A percentile compares a stretch with the other conserved stretches of the same genome.
These are phyloP conservation scores for Podospora anserina DNA, from an alignment of 495 filamentous ascomycete genomes.

Conservation along the genomic window DNA sequence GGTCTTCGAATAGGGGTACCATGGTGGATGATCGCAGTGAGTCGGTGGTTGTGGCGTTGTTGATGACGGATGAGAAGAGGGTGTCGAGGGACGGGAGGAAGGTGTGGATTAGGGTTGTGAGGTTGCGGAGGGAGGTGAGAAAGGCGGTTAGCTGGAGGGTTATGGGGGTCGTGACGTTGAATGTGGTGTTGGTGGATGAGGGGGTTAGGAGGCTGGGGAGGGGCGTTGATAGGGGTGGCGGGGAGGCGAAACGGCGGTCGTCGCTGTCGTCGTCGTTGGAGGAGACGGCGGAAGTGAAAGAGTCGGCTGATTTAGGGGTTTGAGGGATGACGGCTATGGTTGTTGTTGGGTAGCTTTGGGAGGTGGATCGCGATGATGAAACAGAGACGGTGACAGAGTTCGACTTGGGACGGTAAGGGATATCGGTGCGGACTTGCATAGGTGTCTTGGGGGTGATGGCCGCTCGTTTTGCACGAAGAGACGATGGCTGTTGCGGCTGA, in stretches of 20 bases:
- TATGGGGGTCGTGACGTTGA: background rate
- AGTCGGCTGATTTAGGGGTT: conserved; percentile 70
- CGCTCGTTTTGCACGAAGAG: background rate
- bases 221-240: conserved; percentile 16
- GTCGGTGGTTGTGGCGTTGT: conserved; percentile 38
- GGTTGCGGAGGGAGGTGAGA: conserved; percentile 61
- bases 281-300: conserved; percentile 60
- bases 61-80: conserved; percentile 52
- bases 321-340: conserved; percentile 27
- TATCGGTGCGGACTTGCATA: conserved; percentile 28
- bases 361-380: conserved; percentile 34
- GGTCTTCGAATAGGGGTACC: conserved; percentile 52
- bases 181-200: background rate
- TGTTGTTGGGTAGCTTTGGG: conserved; percentile 22
- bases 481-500: background rate
- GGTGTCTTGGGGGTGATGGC: conserved; percentile 13
- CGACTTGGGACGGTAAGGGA: conserved; percentile 24
- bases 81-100: conserved; percentile 60
- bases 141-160: conserved; percentile 61
- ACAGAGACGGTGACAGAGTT: conserved; percentile 25
- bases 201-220: conserved; percentile 8
- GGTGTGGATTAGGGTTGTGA: conserved; percentile 60
- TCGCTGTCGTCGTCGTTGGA: conserved; percentile 29
- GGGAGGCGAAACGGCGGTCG: conserved; percentile 4
- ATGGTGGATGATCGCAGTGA: conserved; percentile 28